These are phyloP conservation scores for Pleurotus tuber-regium DNA, from an alignment of 768 basidiomycete genomes.

Conservation along the genomic window DNA sequence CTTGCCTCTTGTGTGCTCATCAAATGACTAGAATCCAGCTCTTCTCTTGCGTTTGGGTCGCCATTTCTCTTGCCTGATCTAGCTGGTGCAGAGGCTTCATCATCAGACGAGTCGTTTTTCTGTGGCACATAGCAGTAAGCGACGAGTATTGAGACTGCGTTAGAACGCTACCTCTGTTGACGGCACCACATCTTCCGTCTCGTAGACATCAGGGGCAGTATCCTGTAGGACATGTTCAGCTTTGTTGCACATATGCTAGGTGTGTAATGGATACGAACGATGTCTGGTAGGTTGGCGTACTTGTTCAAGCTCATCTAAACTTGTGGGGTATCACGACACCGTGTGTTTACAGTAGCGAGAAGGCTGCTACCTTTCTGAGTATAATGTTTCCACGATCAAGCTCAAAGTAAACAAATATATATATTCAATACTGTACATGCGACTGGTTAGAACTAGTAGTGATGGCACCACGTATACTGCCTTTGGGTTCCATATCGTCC, in stretches of 20 bases:
- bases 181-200: conserved; percentile 79
- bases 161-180: conserved; percentile 47
- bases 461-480: too few species aligned
- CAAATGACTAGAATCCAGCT: conserved; percentile 65
- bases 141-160: conserved; percentile 18
- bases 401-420: too few species aligned
- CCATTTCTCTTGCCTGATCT: conserved; percentile 35
- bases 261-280: conserved; percentile 51
- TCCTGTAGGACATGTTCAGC: too few species aligned
- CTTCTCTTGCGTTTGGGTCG: conserved; percentile 48
- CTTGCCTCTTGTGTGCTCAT: conserved; percentile 67
- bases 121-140: conserved; percentile 22
- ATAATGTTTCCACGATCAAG: too few species aligned
- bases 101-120: conserved; percentile 67
- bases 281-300: conserved; percentile 89
- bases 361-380: too few species aligned
- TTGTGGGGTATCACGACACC: background rate
- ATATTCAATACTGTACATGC: too few species aligned
- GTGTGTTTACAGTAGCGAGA: background rate
- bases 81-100: conserved; percentile 48
- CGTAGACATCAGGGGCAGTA: conserved; percentile 89
- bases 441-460: too few species aligned
- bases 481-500: background rate
- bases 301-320: conserved; percentile 65
- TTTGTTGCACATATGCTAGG: too few species aligned